Evolutionary conservation across 2,329 filamentous ascomycete genomes (phyloP).

Genomic region (Nemania sp.): DNA sequence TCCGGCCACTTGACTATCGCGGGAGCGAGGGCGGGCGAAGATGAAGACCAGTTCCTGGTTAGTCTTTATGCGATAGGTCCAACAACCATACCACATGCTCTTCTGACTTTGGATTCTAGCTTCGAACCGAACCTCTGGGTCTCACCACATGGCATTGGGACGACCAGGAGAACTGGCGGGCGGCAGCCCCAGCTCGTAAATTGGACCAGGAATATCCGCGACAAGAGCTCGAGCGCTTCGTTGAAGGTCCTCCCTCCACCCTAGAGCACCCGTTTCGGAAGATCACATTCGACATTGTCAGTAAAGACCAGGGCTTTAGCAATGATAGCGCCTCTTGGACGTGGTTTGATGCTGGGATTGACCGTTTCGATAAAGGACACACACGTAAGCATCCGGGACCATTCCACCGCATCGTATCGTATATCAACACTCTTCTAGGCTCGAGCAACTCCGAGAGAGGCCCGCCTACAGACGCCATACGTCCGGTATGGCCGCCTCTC

Average conservation of each 20-base stretch:
- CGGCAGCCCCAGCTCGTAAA: slow-evolving; percentile 25
- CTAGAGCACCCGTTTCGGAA: slow-evolving; percentile 59
- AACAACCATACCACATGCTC: too few species aligned
- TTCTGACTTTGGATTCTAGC: slow-evolving; percentile 31
- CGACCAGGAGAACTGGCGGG: slow-evolving; percentile 30
- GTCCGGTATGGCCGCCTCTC: slow-evolving; percentile 36
- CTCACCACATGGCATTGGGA: slow-evolving; percentile 39
- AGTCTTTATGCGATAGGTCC: too few species aligned
- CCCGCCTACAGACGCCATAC: slow-evolving; percentile 35
- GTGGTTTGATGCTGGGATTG: slow-evolving; percentile 67
- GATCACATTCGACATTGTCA: slow-evolving; percentile 61
- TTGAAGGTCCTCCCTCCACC: slow-evolving; percentile 45
- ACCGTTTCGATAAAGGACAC: slow-evolving; percentile 52
- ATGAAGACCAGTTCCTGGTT: slow-evolving; percentile 50
- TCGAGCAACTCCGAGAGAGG: slow-evolving; percentile 13
- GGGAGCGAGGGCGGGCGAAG: slow-evolving; percentile 35
- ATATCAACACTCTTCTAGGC: too few species aligned
- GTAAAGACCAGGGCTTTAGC: slow-evolving; percentile 63
- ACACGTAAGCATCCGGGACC: slow-evolving; percentile 26
- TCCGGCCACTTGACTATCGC: slow-evolving; percentile 18
- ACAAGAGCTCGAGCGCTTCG: slow-evolving; percentile 43
- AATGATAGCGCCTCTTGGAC: slow-evolving; percentile 51
- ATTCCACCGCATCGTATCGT: neutral
- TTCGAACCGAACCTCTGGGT: slow-evolving; percentile 48
- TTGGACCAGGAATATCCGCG: slow-evolving; percentile 39